Evolutionary conservation across 208 protist species (phyloP).

Genomic region (Trichomonas vaginalis): DNA sequence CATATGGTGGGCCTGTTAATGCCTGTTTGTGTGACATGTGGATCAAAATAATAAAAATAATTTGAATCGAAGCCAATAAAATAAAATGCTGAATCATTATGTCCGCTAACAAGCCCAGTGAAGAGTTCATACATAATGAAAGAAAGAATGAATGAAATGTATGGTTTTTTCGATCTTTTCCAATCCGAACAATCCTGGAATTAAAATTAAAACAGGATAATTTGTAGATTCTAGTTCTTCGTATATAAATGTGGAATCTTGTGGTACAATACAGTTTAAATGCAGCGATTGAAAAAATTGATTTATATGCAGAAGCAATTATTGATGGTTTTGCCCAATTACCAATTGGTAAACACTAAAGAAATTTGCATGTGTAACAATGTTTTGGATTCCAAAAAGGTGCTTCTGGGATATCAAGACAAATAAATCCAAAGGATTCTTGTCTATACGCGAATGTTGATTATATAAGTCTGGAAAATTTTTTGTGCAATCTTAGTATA

Average conservation of each 20-base stretch:
- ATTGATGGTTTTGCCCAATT: not conserved
- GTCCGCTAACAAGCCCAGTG: not conserved
- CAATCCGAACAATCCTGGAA: not conserved
- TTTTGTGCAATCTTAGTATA: not conserved
- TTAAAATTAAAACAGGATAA: not conserved
- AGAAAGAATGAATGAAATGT: not conserved
- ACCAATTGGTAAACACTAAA: not conserved
- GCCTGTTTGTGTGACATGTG: not conserved
- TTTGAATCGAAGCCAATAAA: not conserved
- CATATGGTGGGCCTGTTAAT: not conserved
- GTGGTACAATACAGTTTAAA: not conserved
- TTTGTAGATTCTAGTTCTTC: not conserved
- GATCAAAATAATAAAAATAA: not conserved
- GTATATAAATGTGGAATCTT: not conserved
- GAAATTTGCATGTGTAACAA: not conserved
- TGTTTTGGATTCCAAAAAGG: not conserved
- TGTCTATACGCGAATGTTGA: not conserved
- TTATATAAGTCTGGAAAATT: not conserved
- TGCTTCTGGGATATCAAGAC: not conserved
- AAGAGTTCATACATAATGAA: not conserved
- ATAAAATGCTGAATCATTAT: not conserved
- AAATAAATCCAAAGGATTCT: not conserved
- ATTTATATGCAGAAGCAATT: not conserved
- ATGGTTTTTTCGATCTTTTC: not conserved
- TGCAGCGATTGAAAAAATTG: not conserved